phyloP scores from a whole-genome alignment of 78 protist species.

The Dictyostelium firmibasis region DNA sequence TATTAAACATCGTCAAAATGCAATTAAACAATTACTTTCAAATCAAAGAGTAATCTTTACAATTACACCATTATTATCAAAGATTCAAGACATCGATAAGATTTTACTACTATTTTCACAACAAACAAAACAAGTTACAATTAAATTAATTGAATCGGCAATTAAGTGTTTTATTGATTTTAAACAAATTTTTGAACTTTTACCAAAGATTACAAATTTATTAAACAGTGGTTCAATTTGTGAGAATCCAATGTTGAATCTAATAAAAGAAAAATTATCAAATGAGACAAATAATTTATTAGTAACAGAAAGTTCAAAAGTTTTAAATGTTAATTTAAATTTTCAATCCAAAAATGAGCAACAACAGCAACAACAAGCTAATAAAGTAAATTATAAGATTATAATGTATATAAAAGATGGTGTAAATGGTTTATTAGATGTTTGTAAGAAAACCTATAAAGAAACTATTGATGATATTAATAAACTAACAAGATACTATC shows the following conservation, averaged over 20 bases:
- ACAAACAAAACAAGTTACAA: background rate
- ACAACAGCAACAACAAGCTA: background rate
- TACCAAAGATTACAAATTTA: constrained; percentile 13
- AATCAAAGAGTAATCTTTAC: constrained; percentile 31
- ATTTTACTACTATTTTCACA: constrained; percentile 18
- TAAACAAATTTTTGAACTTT: constrained; percentile 25
- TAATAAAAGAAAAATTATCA: constrained; percentile 1
- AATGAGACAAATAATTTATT: background rate
- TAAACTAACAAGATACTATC: constrained; percentile 29
- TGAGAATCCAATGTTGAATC: constrained; percentile 5
- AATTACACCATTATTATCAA: constrained; percentile 17
- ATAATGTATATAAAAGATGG: constrained; percentile 61
- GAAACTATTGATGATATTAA: constrained; percentile 57
- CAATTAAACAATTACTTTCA: constrained; percentile 23
- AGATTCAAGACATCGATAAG: constrained; percentile 35
- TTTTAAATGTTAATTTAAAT: background rate
- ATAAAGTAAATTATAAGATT: background rate
- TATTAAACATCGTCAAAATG: constrained; percentile 41
- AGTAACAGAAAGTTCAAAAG: background rate
- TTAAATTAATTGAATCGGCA: background rate
- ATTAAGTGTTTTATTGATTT: constrained; percentile 31
- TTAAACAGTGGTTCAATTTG: background rate
- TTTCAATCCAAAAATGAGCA: background rate
- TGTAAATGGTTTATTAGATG: constrained; percentile 69
- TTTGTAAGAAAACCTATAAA: constrained; percentile 67